Evolutionary conservation across 495 filamentous ascomycete genomes (phyloP), one percentile per base, ranked within the genome.

Genomic region (Penicillium macrosclerotiorum): DNA sequence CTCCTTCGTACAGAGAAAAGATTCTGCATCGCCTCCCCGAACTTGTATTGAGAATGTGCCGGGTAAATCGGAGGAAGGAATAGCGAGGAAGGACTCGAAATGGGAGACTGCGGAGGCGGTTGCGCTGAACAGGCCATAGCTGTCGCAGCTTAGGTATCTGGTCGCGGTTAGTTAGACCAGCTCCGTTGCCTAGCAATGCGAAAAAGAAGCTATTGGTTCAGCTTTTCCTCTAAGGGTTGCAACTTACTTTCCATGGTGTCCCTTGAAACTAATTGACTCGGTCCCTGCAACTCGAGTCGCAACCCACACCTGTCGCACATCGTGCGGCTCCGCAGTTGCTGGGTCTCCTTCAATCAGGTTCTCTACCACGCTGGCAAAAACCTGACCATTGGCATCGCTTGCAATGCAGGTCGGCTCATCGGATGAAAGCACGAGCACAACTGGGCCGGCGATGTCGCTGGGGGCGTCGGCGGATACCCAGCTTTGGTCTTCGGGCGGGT

Each of bases 301-400:
- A 42, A 96, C 78, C 90, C 90, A 97, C 14, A 98, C 93, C 69
- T 96, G 90, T 49, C 91, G 74, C 16, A 97, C 88, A 64, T 95
- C 89, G 56, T 95, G 90, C 35, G 93, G 93, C 66, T 96, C 93
- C 24, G 92, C 89, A 3, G 82, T 94, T 12, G 70, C 47, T 4
- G 86, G 80, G 67, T 92, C 83, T 16, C 75, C 81, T 42, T 93
- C 89, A 32, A 92, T 69, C 17, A 95, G 82, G 59, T 95, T 94
- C 70, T 91, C 88, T 27, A 97, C 69, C 18, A 74, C 68, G 43
- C 83, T 83, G 2, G 86, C 75, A 57, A 93, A 97, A 8, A 96
- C 83, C 47, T 83, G 86, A 43, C 93, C 93, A 43, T 80, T 84
- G 25, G 82, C 80, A 64, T 98, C 93, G 66, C 83, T 87, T 18